phyloP scores from a whole-genome alignment of 805 yeast genomes.

The Kazachstania bromeliacearum region DNA sequence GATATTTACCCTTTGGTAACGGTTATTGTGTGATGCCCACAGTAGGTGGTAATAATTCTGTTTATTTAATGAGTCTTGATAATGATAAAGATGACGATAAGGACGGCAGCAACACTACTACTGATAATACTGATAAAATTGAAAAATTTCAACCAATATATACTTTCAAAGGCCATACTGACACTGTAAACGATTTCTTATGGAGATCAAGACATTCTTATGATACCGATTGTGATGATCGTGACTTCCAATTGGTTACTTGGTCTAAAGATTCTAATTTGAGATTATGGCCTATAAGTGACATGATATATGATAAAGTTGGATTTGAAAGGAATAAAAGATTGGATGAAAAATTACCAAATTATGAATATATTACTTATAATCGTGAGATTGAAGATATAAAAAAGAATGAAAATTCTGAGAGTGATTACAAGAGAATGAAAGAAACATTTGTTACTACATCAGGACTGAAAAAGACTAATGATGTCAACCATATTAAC shows the following conservation, averaged over 20 bases:
- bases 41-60: constrained; percentile 63
- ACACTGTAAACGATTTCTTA: constrained; percentile 76
- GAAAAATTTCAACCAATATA: constrained; percentile 42
- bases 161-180: constrained; percentile 71
- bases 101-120: constrained; percentile 3
- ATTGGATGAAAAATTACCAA: constrained; percentile 32
- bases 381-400: constrained; percentile 39
- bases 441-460: constrained; percentile 35
- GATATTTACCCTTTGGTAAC: constrained; percentile 81
- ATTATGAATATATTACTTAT: constrained; percentile 40
- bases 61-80: constrained; percentile 28
- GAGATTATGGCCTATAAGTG: constrained; percentile 65
- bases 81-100: constrained; percentile 10
- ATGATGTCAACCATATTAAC: constrained; percentile 57
- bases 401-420: constrained; percentile 7
- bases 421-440: constrained; percentile 22
- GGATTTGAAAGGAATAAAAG: constrained; percentile 33
- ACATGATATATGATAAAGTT: constrained; percentile 39
- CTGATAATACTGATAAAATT: constrained; percentile 14
- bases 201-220: constrained; percentile 64
- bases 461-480: constrained; percentile 28
- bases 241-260: constrained; percentile 85
- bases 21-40: constrained; percentile 87
- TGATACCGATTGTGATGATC: constrained; percentile 43
- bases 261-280: constrained; percentile 89